Evolutionary conservation across 2,329 filamentous ascomycete species (phyloP), one percentile per base, ranked within the genome.

Genomic region (Colletotrichum phormii): DNA sequence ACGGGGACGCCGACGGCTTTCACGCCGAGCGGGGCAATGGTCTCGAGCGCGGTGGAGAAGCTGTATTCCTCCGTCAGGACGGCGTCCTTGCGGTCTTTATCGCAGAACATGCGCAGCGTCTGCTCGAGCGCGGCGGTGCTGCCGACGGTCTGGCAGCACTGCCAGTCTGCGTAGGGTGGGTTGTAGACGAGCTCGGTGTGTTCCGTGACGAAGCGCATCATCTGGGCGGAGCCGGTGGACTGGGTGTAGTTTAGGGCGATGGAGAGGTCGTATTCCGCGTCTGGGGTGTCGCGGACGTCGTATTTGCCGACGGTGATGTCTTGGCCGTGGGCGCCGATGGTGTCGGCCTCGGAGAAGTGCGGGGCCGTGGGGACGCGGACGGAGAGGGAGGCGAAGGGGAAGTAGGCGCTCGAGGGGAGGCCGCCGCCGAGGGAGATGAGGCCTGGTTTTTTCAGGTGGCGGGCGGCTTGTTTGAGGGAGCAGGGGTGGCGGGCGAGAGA

Each of bases 201-300:
- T 85, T 99, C 97, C 0, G 95, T 97, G 63, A 98, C 88, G 84
- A 94, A 98, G 73, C 97, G 92, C 75, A 98, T 86, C 81, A 99
- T 87, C 84, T 98, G 97, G 4, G 95, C 93, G 12, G 94, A 91
- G 22, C 97, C 97, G 22, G 91, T 91, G 9, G 95, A 92, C 84
- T 98, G 95, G 42, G 94, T 94, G 81, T 99, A 99, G 84, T 99
- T 98, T 81, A 98, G 91, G 1, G 93, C 93, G 74, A 97, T 94
- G 58, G 94, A 91, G 64, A 99, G 89, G 83, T 99, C 97, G 77
- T 89, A 89, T 46, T 85, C 83, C 54, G 78, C 79, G 24, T 80
- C 78, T 24, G 89, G 90, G 12, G 51, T 29, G 24, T 93, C 87
- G 13, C 87, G 86, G 26, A 93, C 90, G 83, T 98, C 96, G 81